These are phyloP conservation scores for Sporothrix brasiliensis DNA, from an alignment of 2,329 filamentous ascomycete genomes.

Conservation along the genomic window DNA sequence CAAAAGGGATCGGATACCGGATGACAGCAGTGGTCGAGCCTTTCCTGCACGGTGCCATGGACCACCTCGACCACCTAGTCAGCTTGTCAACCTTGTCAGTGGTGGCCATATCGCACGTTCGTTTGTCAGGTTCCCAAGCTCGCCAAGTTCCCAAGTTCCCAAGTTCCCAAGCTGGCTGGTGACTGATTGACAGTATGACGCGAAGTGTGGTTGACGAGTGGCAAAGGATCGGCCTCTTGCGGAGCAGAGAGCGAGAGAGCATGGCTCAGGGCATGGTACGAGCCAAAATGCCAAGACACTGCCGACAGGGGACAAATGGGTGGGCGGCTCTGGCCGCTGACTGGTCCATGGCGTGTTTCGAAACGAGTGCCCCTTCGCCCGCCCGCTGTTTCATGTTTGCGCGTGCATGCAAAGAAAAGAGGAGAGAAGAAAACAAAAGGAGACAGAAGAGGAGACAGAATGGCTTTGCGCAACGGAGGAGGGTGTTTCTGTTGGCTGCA, in stretches of 20 bases:
- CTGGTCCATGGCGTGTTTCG: slow-evolving; percentile 26
- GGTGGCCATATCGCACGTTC: neutral
- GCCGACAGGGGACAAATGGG: slow-evolving; percentile 4
- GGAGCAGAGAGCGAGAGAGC: neutral
- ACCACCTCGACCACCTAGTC: neutral
- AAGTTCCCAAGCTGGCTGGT: no score
- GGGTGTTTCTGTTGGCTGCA: neutral
- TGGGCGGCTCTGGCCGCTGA: slow-evolving; percentile 29
- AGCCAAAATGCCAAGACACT: slow-evolving; percentile 3
- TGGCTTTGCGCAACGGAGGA: neutral
- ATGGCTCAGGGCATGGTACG: neutral
- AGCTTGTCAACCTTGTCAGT: neutral
- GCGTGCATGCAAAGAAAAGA: slow-evolving; percentile 12
- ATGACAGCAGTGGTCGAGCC: neutral
- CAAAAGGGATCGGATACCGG: neutral
- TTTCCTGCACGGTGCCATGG: neutral
- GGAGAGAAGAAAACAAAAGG: neutral
- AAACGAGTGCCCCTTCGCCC: slow-evolving; percentile 27
- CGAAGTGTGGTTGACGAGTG: neutral
- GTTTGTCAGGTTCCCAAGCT: no score
- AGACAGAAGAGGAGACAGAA: neutral
- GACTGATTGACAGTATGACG: slow-evolving; percentile 14
- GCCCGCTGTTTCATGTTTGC: slow-evolving; percentile 29
- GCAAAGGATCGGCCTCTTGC: neutral
- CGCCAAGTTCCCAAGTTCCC: no score